These are phyloP conservation scores for Silene vulgaris DNA, from an alignment of 179 eudicot genomes.

Conservation along the genomic window DNA sequence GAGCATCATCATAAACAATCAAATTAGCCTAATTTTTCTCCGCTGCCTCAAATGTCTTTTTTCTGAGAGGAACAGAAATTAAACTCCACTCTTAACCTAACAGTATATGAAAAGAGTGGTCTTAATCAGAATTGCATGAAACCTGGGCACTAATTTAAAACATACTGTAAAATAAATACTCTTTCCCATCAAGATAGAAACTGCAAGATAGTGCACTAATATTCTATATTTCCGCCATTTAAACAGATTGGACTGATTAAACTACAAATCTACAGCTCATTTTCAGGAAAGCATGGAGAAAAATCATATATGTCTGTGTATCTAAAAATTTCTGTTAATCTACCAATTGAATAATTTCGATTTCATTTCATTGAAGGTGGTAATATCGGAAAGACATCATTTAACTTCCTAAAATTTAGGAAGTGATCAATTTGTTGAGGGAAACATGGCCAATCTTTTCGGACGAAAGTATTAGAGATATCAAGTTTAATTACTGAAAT, in stretches of 20 bases:
- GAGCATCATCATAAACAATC: not conserved
- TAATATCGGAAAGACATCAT: conserved; percentile 6
- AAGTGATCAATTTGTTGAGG: not conserved
- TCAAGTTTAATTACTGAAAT: not conserved
- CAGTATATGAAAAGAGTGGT: no score
- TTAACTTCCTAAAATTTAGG: not conserved
- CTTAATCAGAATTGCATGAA: not conserved
- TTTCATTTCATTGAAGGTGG: not conserved
- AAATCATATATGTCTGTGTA: not conserved
- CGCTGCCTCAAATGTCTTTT: not conserved
- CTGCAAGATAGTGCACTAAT: not conserved
- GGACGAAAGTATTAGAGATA: not conserved
- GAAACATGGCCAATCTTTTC: not conserved
- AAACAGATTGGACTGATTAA: not conserved
- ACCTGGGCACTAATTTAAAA: not conserved
- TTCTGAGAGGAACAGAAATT: not conserved
- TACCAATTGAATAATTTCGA: not conserved
- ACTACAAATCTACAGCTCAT: not conserved
- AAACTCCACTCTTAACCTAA: not conserved
- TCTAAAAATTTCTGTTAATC: not conserved
- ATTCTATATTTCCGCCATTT: no score
- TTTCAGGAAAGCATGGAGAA: not conserved
- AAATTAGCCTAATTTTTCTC: not conserved
- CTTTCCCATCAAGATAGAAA: not conserved
- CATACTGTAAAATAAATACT: not conserved